Evolutionary conservation across 148 eudicot species (phyloP), one percentile per base, ranked within the genome.

Genomic region (Persicaria maculosa): DNA sequence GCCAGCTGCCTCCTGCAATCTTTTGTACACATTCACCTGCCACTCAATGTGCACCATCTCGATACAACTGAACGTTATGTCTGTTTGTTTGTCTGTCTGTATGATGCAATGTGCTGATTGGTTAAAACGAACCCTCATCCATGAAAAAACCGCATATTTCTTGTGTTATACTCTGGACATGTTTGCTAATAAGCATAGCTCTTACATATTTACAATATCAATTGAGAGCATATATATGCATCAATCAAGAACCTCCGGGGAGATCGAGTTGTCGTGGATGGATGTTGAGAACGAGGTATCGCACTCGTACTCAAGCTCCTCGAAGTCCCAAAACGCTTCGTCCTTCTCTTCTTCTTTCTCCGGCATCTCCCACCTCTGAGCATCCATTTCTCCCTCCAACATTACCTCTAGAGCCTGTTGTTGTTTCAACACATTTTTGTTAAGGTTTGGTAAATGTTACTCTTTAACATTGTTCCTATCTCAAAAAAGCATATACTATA

Each of bases 331-430:
- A 43, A 85, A 79, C 75, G 84, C 91, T 6, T 85, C 96, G 59
- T 88, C 82, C 4, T 90, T 87, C 77, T 86, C 85, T 57, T 85
- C 87, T 76, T 88, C 98, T 74, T 82, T 90, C 46, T 88, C 88
- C 3, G 93, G 91, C 88, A 95, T 90, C 77, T 88, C 87, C 98
- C 98, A 95, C 77, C 79, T 86, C 52, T 82, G 87, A 77, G 62
- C 59, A 44, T 88, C 85, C 8, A 81, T 76, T 72, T 58, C 89
- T 72, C 81, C 87, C 44, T 47, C 53, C 72, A 55, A 50, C 74
- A 92, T 85, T 43, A 88, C 82, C 77, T 90, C 93, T 71, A 92
- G 75, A 2, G 86, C 92, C 98, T 94, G 80, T 71, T 77, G 74
- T 25, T 31, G 40, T 1, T 31, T 31, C 36, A 31, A 31, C 36